Conservation (phyloP, 2,329 filamentous ascomycete genomes). For the Microcyclosporella mali region DNA sequence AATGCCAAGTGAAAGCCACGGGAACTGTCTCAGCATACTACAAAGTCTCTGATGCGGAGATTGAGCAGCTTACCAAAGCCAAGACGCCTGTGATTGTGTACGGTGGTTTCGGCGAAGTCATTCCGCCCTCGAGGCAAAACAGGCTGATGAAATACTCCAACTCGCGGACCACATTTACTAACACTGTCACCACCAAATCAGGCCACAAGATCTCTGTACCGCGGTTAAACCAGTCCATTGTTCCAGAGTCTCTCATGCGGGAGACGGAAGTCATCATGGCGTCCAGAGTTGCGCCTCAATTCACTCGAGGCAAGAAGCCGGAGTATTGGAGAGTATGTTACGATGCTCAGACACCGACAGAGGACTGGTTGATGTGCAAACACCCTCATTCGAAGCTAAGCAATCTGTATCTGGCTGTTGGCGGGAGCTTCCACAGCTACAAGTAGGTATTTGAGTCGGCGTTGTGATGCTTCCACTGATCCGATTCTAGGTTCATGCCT, state of each 20-base stretch:
- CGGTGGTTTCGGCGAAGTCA: slow-evolving; percentile 42
- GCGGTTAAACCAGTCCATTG: slow-evolving; percentile 20
- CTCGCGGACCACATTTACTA: slow-evolving; percentile 50
- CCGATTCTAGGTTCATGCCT: slow-evolving; percentile 50
- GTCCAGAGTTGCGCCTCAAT: slow-evolving; percentile 28
- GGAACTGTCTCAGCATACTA: slow-evolving; percentile 56
- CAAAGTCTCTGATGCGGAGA: slow-evolving; percentile 46
- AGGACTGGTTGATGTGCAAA: slow-evolving; percentile 55
- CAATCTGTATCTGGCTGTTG: slow-evolving; percentile 56
- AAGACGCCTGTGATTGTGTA: slow-evolving; percentile 50
- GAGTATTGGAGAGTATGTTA: slow-evolving; percentile 47
- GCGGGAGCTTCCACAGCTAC: slow-evolving; percentile 55
- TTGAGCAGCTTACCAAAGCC: slow-evolving; percentile 38
- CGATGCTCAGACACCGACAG: slow-evolving; percentile 56
- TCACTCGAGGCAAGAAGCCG: slow-evolving; percentile 30
- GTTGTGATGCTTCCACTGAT: background rate
- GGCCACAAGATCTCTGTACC: slow-evolving; percentile 51
- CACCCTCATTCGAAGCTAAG: slow-evolving; percentile 45
- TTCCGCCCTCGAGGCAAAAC: slow-evolving; percentile 45
- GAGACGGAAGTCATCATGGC: slow-evolving; percentile 15
- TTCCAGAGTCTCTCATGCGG: slow-evolving; percentile 14
- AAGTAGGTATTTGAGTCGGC: slow-evolving; percentile 9
- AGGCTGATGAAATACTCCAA: slow-evolving; percentile 56
- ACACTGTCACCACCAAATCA: slow-evolving; percentile 43
- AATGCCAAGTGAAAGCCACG: slow-evolving; percentile 53